These are phyloP conservation scores for Solanum appendiculatum DNA, from an alignment of 257 asterid genomes.

Conservation along the genomic window DNA sequence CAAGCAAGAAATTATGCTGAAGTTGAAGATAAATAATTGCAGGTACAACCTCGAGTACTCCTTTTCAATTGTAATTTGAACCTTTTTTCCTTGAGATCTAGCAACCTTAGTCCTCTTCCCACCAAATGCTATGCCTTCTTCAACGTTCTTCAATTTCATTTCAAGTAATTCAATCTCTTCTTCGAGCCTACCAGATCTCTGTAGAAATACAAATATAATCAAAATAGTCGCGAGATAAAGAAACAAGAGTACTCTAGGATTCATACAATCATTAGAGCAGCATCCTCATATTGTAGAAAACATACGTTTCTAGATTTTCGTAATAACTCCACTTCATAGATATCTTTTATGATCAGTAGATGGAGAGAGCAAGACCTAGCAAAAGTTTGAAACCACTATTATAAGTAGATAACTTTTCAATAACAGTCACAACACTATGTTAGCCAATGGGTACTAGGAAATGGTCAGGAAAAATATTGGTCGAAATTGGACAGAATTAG, in stretches of 20 bases:
- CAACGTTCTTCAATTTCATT: conserved; percentile 53
- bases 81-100: conserved; percentile 81
- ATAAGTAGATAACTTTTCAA: background rate
- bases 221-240: background rate
- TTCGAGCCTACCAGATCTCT: conserved; percentile 75
- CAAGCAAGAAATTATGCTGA: background rate
- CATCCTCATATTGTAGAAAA: background rate
- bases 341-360: background rate
- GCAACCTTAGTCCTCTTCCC: conserved; percentile 74
- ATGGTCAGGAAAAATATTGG: background rate
- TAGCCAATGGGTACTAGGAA: background rate
- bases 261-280: background rate
- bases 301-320: background rate
- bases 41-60: conserved; percentile 67
- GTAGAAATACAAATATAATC: conserved; percentile 5
- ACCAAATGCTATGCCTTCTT: conserved; percentile 56
- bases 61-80: conserved; percentile 62
- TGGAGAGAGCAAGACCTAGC: background rate
- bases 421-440: background rate
- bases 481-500: background rate
- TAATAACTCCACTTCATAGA: background rate
- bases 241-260: background rate
- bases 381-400: background rate
- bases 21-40: background rate
- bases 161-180: conserved; percentile 67